Evolutionary conservation across 495 filamentous ascomycete species (phyloP), one percentile per base, ranked within the genome.

Genomic region (Neurospora cerealis): DNA sequence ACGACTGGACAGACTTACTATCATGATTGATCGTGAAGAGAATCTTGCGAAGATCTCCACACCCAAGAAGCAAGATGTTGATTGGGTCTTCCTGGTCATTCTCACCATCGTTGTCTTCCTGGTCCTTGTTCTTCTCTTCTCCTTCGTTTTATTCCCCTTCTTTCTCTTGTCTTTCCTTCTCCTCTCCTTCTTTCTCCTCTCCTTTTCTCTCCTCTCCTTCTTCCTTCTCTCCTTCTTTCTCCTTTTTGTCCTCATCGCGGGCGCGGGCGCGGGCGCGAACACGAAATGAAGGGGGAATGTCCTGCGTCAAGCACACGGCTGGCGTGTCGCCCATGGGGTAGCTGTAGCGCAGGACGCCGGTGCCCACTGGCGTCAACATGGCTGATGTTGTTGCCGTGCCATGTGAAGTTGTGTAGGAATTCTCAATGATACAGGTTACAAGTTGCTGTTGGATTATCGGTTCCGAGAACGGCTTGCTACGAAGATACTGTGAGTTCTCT

Each of bases 31-130:
- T n/a, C 2, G 81, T 82, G 70, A 80, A 82, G 3, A 81, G 70
- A 38, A 81, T 80, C 48, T 77, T 81, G 6, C 78, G 75, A 42
- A 80, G 71, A 70, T 81, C 80, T 38, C 80, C 80, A 38, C 79
- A 81, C 11, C 77, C 80, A 2, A 82, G 77, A n/a, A 81, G 80
- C 37, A 82, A 75, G 10, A 82, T 78, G 69, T 79, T 75, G 19
- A 77, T 79, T 15, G 73, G 73, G 44, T 38, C 69, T 9, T 62
- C 7, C 13, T 34, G 54, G 0, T 4, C 13, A 0, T 19, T 17
- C 1, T 19, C 6, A 19, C 13, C 5, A 15, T 9, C 28, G 3
- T 2, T 17, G 54, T 34, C 54, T 62, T 62, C 5, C 8, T 32
- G 13, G 1, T 15, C 10, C 1, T 34, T 62, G 34, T 9, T 28